These are phyloP conservation scores for Pelargonium cotyledonis DNA, from an alignment of 441 rosid species.

Conservation along the genomic window DNA sequence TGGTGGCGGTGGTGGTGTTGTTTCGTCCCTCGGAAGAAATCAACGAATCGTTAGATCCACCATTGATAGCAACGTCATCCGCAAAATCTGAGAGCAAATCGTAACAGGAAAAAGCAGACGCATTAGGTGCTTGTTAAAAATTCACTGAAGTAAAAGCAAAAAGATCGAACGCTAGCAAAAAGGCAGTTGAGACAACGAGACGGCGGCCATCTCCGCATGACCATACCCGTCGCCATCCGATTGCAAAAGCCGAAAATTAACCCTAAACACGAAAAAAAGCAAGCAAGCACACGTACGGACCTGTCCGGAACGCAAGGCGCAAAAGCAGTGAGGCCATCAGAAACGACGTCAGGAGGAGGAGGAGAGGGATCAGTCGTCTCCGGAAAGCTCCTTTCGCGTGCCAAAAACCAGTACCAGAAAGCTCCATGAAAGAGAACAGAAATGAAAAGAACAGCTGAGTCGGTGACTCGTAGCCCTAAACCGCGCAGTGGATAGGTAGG, in stretches of 20 bases:
- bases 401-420: not conserved
- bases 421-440: not conserved
- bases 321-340: not conserved
- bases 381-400: not conserved
- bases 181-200: not conserved
- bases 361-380: not conserved
- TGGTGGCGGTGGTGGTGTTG: not conserved
- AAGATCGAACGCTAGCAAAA: not conserved
- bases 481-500: not conserved
- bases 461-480: not conserved
- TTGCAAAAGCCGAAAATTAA: too few relatives aligned
- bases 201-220: too few relatives aligned
- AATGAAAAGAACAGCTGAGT: not conserved
- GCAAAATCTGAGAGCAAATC: not conserved
- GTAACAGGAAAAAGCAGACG: not conserved
- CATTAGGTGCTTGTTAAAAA: not conserved
- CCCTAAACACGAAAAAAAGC: too few relatives aligned
- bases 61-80: conserved; percentile 1
- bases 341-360: not conserved
- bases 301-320: not conserved
- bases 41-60: not conserved
- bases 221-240: not conserved
- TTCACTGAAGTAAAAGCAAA: not conserved
- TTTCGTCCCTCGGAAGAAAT: conserved; percentile 12
- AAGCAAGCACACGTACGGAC: not conserved